Base-by-base conservation (phyloP, 331 rosid genomes). In the Acacia pycnantha region DNA sequence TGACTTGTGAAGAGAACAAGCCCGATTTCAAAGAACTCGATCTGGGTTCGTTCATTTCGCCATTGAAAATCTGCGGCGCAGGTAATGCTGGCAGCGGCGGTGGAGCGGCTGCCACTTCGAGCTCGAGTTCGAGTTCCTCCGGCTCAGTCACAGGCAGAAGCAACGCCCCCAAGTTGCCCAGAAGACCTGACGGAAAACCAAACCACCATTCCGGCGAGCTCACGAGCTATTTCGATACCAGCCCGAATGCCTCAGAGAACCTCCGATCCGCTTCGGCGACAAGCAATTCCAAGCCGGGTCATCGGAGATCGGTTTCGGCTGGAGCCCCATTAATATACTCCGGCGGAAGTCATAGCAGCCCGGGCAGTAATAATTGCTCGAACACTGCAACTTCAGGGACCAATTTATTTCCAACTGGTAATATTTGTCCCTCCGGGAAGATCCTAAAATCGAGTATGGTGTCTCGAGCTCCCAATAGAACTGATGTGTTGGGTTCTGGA, bases 251-350 rank as follows among this genome's bases (percentile, higher is more conserved):
- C 51, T 47, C 75, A 5, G 89, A 85, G 48, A 79, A 53, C 43
- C 80, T 66, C 86, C 92, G 95, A 88, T 90, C 96, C 87, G 86
- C 82, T 14, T 61, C 83, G 47, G 41, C 88, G 18, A 70, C 53
- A 59, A 79, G 64, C 33, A 85, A 77, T 82, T 81, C 89, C 29
- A 84, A 74, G 46, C 95, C 97, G 7, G 91, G 89, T 43, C 98
- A 94, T 71, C 90, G 97, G 88, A 89, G 97, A 88, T 87, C 97
- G 48, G 90, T 84, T 29, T 94, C 97, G 21, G 93, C 97, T 27
- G 98, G 97, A 58, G 84, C 89, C 31, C 94, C 97, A 9, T 77
- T 94, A 83, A 90, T 92, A 79, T 92, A 90, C 88, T 88, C 97
- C 6, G 94, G 94, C 2, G 85, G 83, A 68, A 88, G 71, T 67